Evolutionary conservation across 176 grass and related monocot species (phyloP), one percentile per base, ranked within the genome.

Genomic region (Puccinellia tenuiflora): DNA sequence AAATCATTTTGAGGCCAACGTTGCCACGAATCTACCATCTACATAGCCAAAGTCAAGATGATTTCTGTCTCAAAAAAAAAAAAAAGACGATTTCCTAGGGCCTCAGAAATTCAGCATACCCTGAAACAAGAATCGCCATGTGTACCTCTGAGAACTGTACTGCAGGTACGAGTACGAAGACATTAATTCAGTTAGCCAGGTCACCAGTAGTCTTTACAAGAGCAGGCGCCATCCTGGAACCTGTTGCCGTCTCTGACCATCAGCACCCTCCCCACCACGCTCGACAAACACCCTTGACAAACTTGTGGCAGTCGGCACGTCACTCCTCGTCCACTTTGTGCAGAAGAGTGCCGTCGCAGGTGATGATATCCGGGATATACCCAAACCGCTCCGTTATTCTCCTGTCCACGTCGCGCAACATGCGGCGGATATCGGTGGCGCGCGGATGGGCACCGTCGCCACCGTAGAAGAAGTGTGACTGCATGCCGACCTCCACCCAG

Each of bases 171-270:
- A 57, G 59, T 26, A 16, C 7, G 30, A 30, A 30, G 26, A 62
- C 26, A 30, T 12, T 30, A 7, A 17, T 71, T 26, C 22, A 16
- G 38, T 45, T 9, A 69, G 38, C 33, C 64, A 40, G 1, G 13
- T 84, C 68, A 88, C 81, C 90, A 76, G 9, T 92, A 92, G 52
- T 91, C 74, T 3, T 0, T 47, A 42, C 90, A 91, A 1, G 86
- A 86, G 42, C 90, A 88, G 0, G 60, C 65, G 26, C 86, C 90
- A 11, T 72, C 22, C 71, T 86, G 34, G 43, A 91, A 88, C 21
- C 83, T 88, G 35, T 88, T 88, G 11, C 83, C 78, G 13, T 91
- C 90, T 43, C 90, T 91, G 1, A 88, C 82, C 4, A 85, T 72
- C 55, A 91, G 5, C 45, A 8, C 66, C 56, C 12, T 68, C 21